These are phyloP conservation scores for Aspergillus nanangensis DNA, from an alignment of 495 filamentous ascomycete genomes.

Conservation along the genomic window DNA sequence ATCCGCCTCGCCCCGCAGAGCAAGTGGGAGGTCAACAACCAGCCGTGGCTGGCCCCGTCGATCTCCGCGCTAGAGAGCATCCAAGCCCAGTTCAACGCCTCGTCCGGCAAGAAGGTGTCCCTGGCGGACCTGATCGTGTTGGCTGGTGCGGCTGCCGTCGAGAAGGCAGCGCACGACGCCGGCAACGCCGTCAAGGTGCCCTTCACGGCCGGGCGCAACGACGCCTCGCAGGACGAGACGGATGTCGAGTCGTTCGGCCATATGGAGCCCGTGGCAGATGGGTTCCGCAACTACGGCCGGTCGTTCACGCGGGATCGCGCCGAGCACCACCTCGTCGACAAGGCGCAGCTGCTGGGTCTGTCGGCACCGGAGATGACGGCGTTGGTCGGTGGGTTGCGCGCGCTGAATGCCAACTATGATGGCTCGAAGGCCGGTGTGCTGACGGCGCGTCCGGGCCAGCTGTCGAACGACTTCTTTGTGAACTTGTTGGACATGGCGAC, in stretches of 20 bases:
- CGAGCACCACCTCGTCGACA: constrained; percentile 65
- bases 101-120: constrained; percentile 57
- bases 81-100: constrained; percentile 56
- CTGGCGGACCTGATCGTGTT: constrained; percentile 70
- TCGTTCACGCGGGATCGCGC: constrained; percentile 51
- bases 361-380: constrained; percentile 63
- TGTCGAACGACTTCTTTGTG: constrained; percentile 74
- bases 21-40: constrained; percentile 66
- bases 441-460: constrained; percentile 56
- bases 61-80: constrained; percentile 54
- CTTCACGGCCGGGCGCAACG: constrained; percentile 43
- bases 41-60: constrained; percentile 51
- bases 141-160: constrained; percentile 43
- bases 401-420: constrained; percentile 61
- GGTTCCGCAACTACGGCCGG: constrained; percentile 71
- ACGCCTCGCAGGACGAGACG: constrained; percentile 60
- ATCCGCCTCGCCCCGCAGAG: constrained; percentile 67
- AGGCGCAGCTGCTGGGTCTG: constrained; percentile 61
- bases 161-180: constrained; percentile 32
- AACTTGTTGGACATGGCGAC: constrained; percentile 66
- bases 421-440: constrained; percentile 58
- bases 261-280: constrained; percentile 59
- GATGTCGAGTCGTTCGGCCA: constrained; percentile 56
- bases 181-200: constrained; percentile 30
- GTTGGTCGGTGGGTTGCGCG: constrained; percentile 62